Percentiles rank a stretch among this genome's conserved stretches.
Evolutionary conservation across 495 filamentous ascomycete genomes (phyloP).

Genomic region (Evernia prunastri): DNA sequence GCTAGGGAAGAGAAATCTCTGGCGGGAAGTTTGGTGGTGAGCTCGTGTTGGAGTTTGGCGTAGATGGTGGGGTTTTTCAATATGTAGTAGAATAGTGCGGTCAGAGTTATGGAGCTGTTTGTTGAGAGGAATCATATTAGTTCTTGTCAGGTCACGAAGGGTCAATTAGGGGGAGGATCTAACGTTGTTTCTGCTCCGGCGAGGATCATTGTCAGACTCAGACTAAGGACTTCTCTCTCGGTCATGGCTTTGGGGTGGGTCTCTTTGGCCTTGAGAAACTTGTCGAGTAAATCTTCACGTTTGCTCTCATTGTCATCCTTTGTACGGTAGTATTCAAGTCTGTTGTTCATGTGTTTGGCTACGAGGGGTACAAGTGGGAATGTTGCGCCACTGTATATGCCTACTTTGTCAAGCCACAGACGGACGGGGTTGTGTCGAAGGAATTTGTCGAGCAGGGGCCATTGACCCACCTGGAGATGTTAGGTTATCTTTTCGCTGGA

Average conservation of each 20-base stretch:
- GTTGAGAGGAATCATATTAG: not conserved
- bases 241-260: conserved; percentile 57
- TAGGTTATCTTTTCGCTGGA: not conserved
- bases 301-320: conserved; percentile 36
- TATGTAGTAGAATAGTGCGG: conserved; percentile 58
- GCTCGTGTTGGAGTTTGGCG: conserved; percentile 42
- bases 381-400: conserved; percentile 39
- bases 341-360: conserved; percentile 49
- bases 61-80: conserved; percentile 47
- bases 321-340: conserved; percentile 29
- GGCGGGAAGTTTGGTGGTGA: conserved; percentile 44
- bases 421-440: conserved; percentile 47
- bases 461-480: conserved; percentile 38
- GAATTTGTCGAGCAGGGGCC: conserved; percentile 44
- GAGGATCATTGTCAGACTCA: conserved; percentile 61
- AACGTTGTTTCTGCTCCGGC: conserved; percentile 54
- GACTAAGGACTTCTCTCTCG: conserved; percentile 55
- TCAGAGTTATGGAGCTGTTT: conserved; percentile 49
- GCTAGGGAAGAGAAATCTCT: conserved; percentile 35
- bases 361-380: conserved; percentile 62
- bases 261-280: conserved; percentile 43
- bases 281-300: conserved; percentile 41
- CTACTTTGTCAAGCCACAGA: conserved; percentile 32
- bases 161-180: conserved; percentile 19
- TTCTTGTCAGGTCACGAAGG: not conserved